phyloP scores from a whole-genome alignment of 2,329 filamentous ascomycete species.

The Ilyonectria robusta region DNA sequence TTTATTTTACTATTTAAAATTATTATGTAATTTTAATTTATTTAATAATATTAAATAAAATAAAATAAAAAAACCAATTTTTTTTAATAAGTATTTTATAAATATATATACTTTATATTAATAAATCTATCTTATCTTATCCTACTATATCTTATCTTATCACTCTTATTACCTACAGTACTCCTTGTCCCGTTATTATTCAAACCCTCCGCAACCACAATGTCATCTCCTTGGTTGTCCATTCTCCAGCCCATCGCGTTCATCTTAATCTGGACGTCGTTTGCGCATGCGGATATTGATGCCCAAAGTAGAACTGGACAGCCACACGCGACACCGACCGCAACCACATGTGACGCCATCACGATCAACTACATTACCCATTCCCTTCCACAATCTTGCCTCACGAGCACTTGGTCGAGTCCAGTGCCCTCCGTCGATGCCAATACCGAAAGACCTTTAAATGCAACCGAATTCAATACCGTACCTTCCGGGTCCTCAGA shows the following conservation, averaged over 20 bases:
- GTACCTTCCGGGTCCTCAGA: slow-evolving; percentile 18
- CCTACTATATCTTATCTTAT: no score
- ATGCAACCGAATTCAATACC: slow-evolving; percentile 19
- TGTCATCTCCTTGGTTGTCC: background rate
- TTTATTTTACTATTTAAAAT: no score
- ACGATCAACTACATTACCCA: slow-evolving; percentile 86
- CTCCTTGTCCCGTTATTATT: no score
- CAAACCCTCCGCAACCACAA: background rate
- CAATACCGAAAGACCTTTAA: slow-evolving; percentile 6
- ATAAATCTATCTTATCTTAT: no score
- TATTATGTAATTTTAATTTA: no score
- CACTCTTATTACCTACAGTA: no score
- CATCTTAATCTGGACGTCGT: background rate
- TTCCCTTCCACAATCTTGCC: slow-evolving; percentile 81
- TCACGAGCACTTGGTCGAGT: slow-evolving; percentile 72
- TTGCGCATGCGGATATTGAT: background rate
- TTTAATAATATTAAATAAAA: no score
- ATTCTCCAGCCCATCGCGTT: background rate
- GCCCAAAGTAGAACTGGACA: background rate
- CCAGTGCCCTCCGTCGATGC: slow-evolving; percentile 39
- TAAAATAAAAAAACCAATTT: no score
- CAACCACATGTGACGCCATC: slow-evolving; percentile 22
- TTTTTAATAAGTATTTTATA: no score
- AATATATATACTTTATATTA: no score
- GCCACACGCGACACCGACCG: background rate